Evolutionary conservation across 1,139 yeast genomes (phyloP), one percentile per base, ranked within the genome.

Genomic region (Blastobotrys persicus): DNA sequence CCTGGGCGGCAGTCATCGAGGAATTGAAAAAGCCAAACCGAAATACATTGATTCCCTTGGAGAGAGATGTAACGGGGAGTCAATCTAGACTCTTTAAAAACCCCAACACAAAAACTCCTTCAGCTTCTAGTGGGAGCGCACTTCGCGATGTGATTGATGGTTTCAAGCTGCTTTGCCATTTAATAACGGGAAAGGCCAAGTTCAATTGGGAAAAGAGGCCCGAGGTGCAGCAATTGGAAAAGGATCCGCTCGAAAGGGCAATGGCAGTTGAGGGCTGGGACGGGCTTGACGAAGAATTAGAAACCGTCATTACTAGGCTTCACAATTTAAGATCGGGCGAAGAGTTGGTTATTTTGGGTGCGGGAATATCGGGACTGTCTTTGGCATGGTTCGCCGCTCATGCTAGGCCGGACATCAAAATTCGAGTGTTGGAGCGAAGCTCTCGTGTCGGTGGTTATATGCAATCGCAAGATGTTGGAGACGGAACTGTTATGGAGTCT

Each of bases 321-420:
- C 61, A 59, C 32, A 58, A 63, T 26, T 45, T 69, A 31, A 47
- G 56, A 14, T 34, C 49, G 2, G 62, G 63, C 11, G 67, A 63
- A 12, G 55, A 57, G 12, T 52, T 69, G 26, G 59, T 59, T 1
- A 62, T 91, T 0, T 64, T 88, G 2, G 98, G 98, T 0, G 86
- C 87, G 0, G 98, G 98, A 0, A 77, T 91, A 2, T 85, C 96
- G 1, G 98, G 98, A 0, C 73, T 92, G 2, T 73, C 92, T 1
- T 82, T 80, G 59, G 84, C 94, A 0, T 89, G 86, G 66, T 86
- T 86, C 59, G 72, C 91, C 17, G 73, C 77, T 35, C 78, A 77
- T 52, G 64, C 87, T 12, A 74, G 96, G 45, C 75, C 75, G 0
- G 96, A 88, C 63, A 59, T 88, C 17, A 67, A 70, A 7, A 76